Base-by-base conservation (phyloP, 2,329 filamentous ascomycete genomes). In the Gliomastix tumulicola region DNA sequence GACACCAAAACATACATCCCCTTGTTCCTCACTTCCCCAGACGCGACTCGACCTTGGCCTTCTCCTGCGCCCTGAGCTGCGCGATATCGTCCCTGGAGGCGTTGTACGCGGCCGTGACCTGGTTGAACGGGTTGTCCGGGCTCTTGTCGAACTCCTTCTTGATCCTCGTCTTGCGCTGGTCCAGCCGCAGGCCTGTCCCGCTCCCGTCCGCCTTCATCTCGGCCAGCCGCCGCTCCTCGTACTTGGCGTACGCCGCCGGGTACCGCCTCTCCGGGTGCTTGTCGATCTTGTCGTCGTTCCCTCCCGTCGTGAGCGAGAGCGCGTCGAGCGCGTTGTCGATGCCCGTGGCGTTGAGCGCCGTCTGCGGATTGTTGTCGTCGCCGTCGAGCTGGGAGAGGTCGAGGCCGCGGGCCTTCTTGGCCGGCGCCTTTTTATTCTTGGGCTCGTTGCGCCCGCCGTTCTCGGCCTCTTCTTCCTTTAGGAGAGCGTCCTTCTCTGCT, bases 311-410 rank as follows among this genome's bases (percentile, higher is more conserved):
- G 36, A 96, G 62, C 3, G 78, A 79, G 20, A 97, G 75, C 4
- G 88, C 88, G 51, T 96, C 89, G 34, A 97, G 76, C 1, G 88
- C 88, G 52, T 96, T 90, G 59, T 97, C 89, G 59, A 98, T 95
- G 51, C 88, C 88, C 1, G 83, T 74, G 4, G 88, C 89, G 57
- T 83, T 89, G 50, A 96, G 73, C 0, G 84, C 62, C 1, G 69
- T 49, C 9, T 79, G 59, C 12, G 66, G 63, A 44, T 69, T 41
- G 21, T 27, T 25, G 34, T 18, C n/a, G 43, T 76, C 75, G 32
- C 62, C 68, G 50, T 92, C 85, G 45, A 95, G 80, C 56, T 85
- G 81, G 15, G 73, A 75, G 28, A 90, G 74, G 51, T 89, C 84
- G 25, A 90, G 73, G 18, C 85, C 85, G 42, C 77, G 74, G 33